A percentile compares a stretch with the other conserved stretches of the same genome.
These are phyloP conservation scores for Vitis rotundifolia DNA, from an alignment of 164 flowering plant genomes.

Conservation along the genomic window DNA sequence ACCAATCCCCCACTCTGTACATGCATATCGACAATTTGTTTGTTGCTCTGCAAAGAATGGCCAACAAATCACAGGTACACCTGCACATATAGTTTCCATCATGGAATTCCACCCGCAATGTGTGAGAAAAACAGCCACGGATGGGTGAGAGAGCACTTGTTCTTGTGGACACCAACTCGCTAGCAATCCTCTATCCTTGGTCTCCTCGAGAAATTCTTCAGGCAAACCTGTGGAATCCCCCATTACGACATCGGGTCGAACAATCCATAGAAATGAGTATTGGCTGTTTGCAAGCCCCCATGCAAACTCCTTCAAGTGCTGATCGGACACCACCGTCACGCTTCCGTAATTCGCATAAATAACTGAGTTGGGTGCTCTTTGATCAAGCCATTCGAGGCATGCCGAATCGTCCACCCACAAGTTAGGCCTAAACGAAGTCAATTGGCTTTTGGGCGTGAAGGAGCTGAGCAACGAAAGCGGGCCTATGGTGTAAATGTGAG, in stretches of 20 bases:
- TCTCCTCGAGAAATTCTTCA: conserved; percentile 21
- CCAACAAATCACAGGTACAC: conserved; percentile 41
- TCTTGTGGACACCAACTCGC: conserved; percentile 42
- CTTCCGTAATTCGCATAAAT: conserved; percentile 40
- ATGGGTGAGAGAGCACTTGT: conserved; percentile 34
- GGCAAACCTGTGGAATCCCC: conserved; percentile 30
- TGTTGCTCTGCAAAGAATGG: conserved; percentile 41
- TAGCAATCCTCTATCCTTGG: conserved; percentile 25
- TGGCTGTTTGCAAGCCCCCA: conserved; percentile 42
- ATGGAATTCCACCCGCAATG: conserved; percentile 56
- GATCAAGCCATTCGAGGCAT: conserved; percentile 37
- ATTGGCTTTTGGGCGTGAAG: background rate
- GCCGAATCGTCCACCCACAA: conserved; percentile 38
- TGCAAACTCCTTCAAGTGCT: conserved; percentile 36
- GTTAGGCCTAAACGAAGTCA: conserved; percentile 21
- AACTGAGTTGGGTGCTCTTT: conserved; percentile 20
- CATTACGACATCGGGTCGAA: conserved; percentile 34
- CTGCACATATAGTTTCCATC: conserved; percentile 32
- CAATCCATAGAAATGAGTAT: conserved; percentile 38
- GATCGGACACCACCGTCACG: conserved; percentile 25
- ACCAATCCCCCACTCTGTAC: conserved; percentile 35
- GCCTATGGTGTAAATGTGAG: conserved; percentile 33
- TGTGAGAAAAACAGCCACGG: conserved; percentile 35
- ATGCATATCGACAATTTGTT: conserved; percentile 29
- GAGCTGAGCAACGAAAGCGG: conserved; percentile 18